phyloP scores from a whole-genome alignment of 2,329 filamentous ascomycete genomes.

The Lomentospora prolificans region DNA sequence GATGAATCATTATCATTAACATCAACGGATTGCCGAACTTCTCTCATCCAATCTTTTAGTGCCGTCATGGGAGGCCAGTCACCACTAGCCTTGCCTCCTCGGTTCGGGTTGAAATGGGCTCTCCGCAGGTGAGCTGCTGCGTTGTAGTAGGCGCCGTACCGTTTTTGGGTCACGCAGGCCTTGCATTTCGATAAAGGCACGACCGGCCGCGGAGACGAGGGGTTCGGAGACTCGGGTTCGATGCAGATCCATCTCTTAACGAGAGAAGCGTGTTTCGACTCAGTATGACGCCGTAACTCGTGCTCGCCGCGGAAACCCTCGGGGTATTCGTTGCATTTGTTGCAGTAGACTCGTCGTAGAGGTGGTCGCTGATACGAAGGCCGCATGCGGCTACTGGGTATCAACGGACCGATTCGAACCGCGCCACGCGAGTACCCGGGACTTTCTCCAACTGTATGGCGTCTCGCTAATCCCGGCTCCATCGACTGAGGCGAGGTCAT shows the following conservation, averaged over 20 bases:
- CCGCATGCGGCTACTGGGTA: constrained; percentile 26
- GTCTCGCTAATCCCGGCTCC: constrained; percentile 21
- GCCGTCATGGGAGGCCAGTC: constrained; percentile 50
- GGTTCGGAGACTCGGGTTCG: constrained; percentile 32
- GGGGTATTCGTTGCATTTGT: constrained; percentile 69
- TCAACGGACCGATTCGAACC: constrained; percentile 31
- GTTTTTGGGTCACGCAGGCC: constrained; percentile 45
- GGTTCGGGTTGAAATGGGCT: constrained; percentile 46
- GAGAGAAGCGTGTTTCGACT: constrained; percentile 45
- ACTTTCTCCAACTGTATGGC: constrained; percentile 38
- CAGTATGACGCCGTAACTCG: constrained; percentile 62
- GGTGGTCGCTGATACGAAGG: constrained; percentile 43
- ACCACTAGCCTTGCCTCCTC: constrained; percentile 45
- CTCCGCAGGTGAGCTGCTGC: constrained; percentile 48
- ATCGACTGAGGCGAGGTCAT: constrained; percentile 22
- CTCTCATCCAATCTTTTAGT: constrained; percentile 51
- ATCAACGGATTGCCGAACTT: constrained; percentile 43
- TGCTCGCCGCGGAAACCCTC: constrained; percentile 87
- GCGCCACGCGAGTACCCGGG: constrained; percentile 28
- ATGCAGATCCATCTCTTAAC: constrained; percentile 48
- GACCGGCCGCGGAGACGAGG: constrained; percentile 32
- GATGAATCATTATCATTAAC: constrained; percentile 32
- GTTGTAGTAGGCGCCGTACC: constrained; percentile 50
- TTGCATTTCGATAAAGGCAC: constrained; percentile 46
- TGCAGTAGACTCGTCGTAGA: constrained; percentile 65